Conservation (phyloP, 2,329 filamentous ascomycete species). For the Emmonsiellopsis sp. region DNA sequence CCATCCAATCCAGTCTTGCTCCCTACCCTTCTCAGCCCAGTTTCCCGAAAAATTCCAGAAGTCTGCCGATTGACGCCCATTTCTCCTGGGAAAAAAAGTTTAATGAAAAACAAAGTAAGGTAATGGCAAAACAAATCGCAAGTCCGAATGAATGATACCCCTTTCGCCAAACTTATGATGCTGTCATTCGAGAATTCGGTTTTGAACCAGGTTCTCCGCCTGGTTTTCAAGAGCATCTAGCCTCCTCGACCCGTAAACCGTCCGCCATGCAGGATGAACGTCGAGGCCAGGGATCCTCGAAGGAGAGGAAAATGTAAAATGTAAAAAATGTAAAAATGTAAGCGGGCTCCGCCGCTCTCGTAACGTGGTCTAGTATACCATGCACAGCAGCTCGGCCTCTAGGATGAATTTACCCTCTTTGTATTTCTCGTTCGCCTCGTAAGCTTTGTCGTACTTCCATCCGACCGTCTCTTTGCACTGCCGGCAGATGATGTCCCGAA, state of each 20-base stretch:
- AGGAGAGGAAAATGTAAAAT: not conserved
- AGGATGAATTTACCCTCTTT: slow-evolving; percentile 98
- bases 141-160: not conserved
- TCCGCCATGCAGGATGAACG: not conserved
- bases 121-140: not conserved
- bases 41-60: not conserved
- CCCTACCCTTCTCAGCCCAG: not conserved
- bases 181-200: not conserved
- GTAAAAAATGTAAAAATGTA: not conserved
- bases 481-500: slow-evolving; percentile 83
- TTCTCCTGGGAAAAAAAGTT: not conserved
- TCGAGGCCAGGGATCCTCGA: not conserved
- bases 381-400: slow-evolving; percentile 83
- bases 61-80: not conserved
- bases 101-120: not conserved
- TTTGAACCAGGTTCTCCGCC: not conserved
- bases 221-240: not conserved
- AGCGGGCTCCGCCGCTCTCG: not conserved
- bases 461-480: slow-evolving; percentile 90
- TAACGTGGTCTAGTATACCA: slow-evolving; percentile 46
- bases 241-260: not conserved
- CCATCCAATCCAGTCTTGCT: no score
- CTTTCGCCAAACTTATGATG: slow-evolving; percentile 1
- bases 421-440: slow-evolving; percentile 86
- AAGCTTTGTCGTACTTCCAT: slow-evolving; percentile 99